Base-by-base conservation (phyloP, 257 asterid genomes). In the Oldenlandia corymbosa region DNA sequence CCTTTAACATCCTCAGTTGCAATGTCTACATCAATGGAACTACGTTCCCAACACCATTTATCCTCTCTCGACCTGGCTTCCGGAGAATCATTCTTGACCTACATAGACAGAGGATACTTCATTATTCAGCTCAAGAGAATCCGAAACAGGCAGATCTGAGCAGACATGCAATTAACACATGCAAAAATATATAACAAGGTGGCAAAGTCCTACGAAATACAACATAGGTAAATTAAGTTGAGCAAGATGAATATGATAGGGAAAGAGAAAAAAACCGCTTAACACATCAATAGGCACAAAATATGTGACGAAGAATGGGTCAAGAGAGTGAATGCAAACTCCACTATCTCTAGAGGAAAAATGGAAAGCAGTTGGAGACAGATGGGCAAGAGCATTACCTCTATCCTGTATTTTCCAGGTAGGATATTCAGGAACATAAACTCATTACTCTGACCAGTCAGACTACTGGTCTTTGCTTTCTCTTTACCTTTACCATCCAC, bases 31-130 rank as follows among this genome's bases (percentile, higher is more conserved):
- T 85, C 49, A 61, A 75, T 62, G 66, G 57, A 78, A 76, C 79
- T 84, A 67, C 81, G 80, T 66, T 89, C 93, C 99, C 99, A 92
- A 75, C 99, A 92, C 99, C 97, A 92, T 66, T 64, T 80, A 76
- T 89, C 99, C 80, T 85, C 85, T 69, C 83, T 88, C 2, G 80
- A 81, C 34, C 68, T 48, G 34, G 72, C 58, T 70, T 69, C 78
- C 10, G 84, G 84, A 23, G 77, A 75, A 61, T 71, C 36, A 71
- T 68, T 83, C 72, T 74, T 88, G 68, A 87, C 96, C 98, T 91
- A 64, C 31, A 27, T 17, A 73, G 16, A 21, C 30, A 27, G 27
- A 61, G 62, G 5, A 32, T 32, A 16, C 13, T 32, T 17, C 5
- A 18, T n/a, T n/a, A n/a, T n/a, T n/a, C 46, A 10, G 12, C 27